These are phyloP conservation scores for Erigeron canadensis DNA, from an alignment of 129 eudicot genomes.

Conservation along the genomic window DNA sequence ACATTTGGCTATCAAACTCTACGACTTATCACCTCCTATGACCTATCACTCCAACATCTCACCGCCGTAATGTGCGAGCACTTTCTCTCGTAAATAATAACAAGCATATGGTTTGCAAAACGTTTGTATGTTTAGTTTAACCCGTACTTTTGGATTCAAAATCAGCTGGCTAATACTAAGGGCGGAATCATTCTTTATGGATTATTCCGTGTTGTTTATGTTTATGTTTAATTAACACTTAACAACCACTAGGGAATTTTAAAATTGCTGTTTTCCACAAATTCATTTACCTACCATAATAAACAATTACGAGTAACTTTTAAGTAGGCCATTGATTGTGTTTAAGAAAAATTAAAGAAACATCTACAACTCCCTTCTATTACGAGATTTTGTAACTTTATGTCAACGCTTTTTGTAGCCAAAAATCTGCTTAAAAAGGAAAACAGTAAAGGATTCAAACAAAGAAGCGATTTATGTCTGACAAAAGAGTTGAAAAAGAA, in stretches of 20 bases:
- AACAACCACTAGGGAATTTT: neutral
- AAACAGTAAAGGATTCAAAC: neutral
- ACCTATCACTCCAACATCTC: too few species aligned
- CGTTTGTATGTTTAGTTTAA: neutral
- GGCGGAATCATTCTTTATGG: conserved; percentile 20
- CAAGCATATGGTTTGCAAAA: too few species aligned
- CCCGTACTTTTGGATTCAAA: conserved; percentile 17
- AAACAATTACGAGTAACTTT: neutral
- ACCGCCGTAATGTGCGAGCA: too few species aligned
- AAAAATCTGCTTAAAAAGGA: conserved; percentile 8
- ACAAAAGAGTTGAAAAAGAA: conserved; percentile 1
- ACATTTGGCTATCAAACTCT: too few species aligned
- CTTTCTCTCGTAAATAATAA: too few species aligned
- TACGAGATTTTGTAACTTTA: conserved; percentile 23
- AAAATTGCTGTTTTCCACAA: conserved; percentile 4
- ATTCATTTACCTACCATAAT: neutral
- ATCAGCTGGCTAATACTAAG: conserved; percentile 34
- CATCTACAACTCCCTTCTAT: neutral
- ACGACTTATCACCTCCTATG: too few species aligned
- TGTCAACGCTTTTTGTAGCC: conserved; percentile 19
- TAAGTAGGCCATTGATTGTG: neutral
- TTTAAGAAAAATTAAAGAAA: neutral
- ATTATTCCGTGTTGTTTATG: neutral
- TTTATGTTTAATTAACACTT: neutral
- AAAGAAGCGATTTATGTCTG: neutral